Conservation (phyloP, 257 asterid species). For the Nemophila menziesii region DNA sequence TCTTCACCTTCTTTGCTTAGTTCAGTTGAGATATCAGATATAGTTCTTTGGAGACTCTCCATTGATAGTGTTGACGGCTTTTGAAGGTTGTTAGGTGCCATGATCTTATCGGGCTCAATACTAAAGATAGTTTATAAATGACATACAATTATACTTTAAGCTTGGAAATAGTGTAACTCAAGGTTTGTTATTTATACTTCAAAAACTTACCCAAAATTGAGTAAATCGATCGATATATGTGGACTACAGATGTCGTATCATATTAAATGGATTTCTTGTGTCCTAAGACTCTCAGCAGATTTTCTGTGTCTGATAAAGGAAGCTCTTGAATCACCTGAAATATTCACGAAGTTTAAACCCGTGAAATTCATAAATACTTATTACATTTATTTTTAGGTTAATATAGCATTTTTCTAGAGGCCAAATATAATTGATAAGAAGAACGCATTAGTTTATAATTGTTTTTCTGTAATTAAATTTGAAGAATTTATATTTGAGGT, state of each 20-base stretch:
- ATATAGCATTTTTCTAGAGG: too few species aligned
- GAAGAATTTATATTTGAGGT: too few species aligned
- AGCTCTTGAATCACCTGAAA: conserved; percentile 15
- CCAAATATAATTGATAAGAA: too few species aligned
- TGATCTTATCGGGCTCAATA: too few species aligned
- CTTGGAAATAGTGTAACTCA: background rate
- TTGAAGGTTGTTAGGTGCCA: conserved; percentile 4
- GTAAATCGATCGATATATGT: conserved; percentile 11
- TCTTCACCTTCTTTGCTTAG: conserved; percentile 18
- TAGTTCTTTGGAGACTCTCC: conserved; percentile 51
- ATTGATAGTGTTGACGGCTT: conserved; percentile 44
- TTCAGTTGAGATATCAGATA: conserved; percentile 65
- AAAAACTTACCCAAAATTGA: background rate
- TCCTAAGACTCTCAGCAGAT: background rate
- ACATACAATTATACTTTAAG: too few species aligned
- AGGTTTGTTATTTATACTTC: background rate
- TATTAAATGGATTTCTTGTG: background rate
- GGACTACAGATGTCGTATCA: conserved; percentile 3
- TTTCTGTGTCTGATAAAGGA: background rate
- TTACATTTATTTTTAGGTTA: background rate
- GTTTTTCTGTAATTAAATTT: too few species aligned
- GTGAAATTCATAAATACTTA: background rate
- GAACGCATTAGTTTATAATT: too few species aligned
- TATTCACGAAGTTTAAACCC: conserved; percentile 11
- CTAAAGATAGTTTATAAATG: too few species aligned